These are phyloP conservation scores for Tolypocladium guangdongense DNA, from an alignment of 2,329 filamentous ascomycete genomes.

Conservation along the genomic window DNA sequence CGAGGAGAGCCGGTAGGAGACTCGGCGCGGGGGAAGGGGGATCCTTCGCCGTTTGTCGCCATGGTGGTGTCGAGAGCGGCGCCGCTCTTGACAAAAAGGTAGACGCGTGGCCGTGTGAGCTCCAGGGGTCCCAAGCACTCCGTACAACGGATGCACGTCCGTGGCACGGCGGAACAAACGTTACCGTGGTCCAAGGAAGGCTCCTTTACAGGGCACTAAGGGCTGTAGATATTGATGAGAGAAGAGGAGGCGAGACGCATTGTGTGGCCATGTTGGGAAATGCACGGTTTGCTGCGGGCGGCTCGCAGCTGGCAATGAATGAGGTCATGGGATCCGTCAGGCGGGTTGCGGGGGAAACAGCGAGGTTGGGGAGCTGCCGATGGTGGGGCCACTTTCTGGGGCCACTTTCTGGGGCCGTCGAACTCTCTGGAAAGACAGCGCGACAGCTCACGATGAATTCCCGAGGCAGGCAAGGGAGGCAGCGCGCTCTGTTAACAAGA, in stretches of 20 bases:
- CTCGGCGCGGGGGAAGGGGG: constrained; percentile 21
- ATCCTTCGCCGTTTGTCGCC: constrained; percentile 18
- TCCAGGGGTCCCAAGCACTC: too few relatives aligned
- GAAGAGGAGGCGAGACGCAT: background rate
- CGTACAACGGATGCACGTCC: background rate
- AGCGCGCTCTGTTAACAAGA: too few relatives aligned
- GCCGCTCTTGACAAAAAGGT: background rate
- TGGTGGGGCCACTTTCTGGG: background rate
- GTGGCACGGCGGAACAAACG: background rate
- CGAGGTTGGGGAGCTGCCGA: background rate
- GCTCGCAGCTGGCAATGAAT: background rate
- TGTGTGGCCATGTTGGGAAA: background rate
- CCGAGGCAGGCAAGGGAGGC: too few relatives aligned
- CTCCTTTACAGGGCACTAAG: background rate
- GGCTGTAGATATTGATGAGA: background rate
- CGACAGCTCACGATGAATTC: too few relatives aligned
- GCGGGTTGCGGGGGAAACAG: background rate
- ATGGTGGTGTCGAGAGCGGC: constrained; percentile 8
- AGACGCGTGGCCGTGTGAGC: background rate
- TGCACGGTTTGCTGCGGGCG: background rate
- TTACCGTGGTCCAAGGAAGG: background rate
- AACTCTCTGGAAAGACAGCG: too few relatives aligned
- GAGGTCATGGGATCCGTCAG: background rate
- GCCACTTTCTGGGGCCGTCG: background rate
- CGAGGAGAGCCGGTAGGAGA: constrained; percentile 52